These are phyloP conservation scores for Yamadazyma triangularis DNA, from an alignment of 1,139 yeast genomes.

Conservation along the genomic window DNA sequence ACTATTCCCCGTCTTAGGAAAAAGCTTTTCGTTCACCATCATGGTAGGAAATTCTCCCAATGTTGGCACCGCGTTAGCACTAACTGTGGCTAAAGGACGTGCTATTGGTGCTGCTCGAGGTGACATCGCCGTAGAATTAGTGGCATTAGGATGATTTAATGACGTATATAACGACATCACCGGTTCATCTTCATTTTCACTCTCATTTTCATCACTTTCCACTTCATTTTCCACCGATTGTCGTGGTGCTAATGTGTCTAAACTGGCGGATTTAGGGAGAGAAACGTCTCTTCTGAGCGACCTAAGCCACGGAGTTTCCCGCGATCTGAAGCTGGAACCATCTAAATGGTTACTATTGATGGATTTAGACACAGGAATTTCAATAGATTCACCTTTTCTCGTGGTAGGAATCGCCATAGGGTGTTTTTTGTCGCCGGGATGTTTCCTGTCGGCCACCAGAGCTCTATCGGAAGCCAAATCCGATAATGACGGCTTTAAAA, in stretches of 20 bases:
- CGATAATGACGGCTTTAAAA: constrained; percentile 10
- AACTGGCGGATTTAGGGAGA: too few species aligned
- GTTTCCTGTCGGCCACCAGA: too few species aligned
- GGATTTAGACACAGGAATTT: constrained; percentile 48
- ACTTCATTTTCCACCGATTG: constrained; percentile 2
- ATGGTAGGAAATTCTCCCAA: constrained; percentile 43
- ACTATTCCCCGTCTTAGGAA: constrained; percentile 14
- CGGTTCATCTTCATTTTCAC: constrained; percentile 48
- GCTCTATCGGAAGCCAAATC: constrained; percentile 38
- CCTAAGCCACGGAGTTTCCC: too few species aligned
- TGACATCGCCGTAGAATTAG: constrained; percentile 17
- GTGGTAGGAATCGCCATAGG: constrained; percentile 83
- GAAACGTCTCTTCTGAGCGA: constrained; percentile 4
- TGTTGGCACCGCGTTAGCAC: constrained; percentile 33
- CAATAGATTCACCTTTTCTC: constrained; percentile 72
- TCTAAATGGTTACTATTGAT: too few species aligned
- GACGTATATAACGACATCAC: constrained; percentile 49
- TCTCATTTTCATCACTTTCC: constrained; percentile 24
- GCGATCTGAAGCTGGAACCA: too few species aligned
- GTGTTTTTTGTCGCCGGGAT: too few species aligned
- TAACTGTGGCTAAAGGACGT: constrained; percentile 13
- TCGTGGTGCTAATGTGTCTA: neutral
- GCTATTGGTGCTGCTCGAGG: constrained; percentile 22
- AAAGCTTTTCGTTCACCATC: constrained; percentile 24
- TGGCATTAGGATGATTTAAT: constrained; percentile 23